Percentiles rank a stretch among this genome's conserved stretches.
Conservation (phyloP, 345 rosid species). For the Excoecaria cochinchinensis region DNA sequence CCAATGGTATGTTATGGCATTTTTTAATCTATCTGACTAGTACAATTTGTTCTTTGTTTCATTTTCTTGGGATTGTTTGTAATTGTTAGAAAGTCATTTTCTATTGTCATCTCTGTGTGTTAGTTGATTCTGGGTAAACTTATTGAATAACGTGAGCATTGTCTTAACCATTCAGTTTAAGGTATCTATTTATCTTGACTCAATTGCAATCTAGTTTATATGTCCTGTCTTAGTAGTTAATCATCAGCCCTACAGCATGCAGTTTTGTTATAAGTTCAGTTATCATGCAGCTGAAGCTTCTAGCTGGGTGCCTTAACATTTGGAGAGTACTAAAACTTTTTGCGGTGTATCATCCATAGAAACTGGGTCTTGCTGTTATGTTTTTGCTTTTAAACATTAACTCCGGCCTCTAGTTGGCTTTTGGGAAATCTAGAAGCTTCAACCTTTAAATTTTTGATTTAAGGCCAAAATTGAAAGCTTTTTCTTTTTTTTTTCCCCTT, state of each 20-base stretch:
- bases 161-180: background rate
- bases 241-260: background rate
- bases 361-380: background rate
- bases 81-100: background rate
- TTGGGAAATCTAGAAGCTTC: background rate
- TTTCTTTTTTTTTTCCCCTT: too few relatives aligned
- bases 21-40: constrained; percentile 7
- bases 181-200: background rate
- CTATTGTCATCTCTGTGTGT: background rate
- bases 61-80: background rate
- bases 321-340: too few relatives aligned
- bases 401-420: background rate
- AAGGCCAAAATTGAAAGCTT: background rate
- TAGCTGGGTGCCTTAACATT: background rate
- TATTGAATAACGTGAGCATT: background rate
- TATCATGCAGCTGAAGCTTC: background rate
- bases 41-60: background rate
- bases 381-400: background rate
- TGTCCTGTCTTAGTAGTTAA: background rate
- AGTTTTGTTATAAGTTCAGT: background rate
- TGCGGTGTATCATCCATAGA: background rate
- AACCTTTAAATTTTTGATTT: background rate
- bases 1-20: constrained; percentile 55
- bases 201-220: background rate
- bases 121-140: background rate